Evolutionary conservation across 768 basidiomycete species (phyloP).

Genomic region (Trametes cingulata): DNA sequence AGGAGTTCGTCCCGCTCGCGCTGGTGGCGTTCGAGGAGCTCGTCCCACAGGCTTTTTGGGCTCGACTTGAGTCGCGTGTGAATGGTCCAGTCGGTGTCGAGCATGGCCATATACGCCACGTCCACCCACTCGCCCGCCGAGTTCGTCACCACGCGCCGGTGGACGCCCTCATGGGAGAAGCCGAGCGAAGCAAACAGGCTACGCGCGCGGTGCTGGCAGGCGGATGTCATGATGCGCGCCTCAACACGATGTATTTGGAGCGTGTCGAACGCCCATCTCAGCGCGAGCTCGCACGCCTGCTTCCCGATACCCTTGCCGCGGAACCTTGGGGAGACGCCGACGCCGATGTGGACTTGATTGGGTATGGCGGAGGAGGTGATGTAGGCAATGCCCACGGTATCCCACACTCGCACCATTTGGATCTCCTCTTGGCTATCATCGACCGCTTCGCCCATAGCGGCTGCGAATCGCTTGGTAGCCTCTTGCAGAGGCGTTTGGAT

Average conservation of each 20-base stretch:
- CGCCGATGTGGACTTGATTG: conserved; percentile 57
- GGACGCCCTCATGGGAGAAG: conserved; percentile 65
- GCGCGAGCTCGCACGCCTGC: conserved; percentile 45
- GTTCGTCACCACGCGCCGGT: conserved; percentile 54
- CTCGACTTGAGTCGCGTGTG: background rate
- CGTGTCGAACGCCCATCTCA: conserved; percentile 50
- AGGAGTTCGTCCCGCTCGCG: conserved; percentile 28
- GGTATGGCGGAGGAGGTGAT: conserved; percentile 19
- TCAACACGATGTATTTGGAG: conserved; percentile 52
- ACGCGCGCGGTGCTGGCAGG: conserved; percentile 44
- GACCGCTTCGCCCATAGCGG: background rate
- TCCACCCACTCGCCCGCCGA: conserved; percentile 35
- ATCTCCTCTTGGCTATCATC: background rate
- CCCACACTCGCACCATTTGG: background rate
- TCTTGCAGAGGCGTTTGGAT: too few relatives aligned
- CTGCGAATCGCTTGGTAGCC: background rate
- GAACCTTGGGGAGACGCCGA: conserved; percentile 44
- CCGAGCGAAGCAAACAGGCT: conserved; percentile 53
- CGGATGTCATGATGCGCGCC: conserved; percentile 45
- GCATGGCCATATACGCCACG: conserved; percentile 26
- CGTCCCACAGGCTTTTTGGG: conserved; percentile 28
- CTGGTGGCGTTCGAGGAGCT: conserved; percentile 29
- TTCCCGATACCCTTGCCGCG: conserved; percentile 47
- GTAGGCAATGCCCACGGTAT: conserved; percentile 27
- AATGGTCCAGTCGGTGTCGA: conserved; percentile 30